phyloP scores from a whole-genome alignment of 2,329 filamentous ascomycete genomes.

The Aspergillus melleus region DNA sequence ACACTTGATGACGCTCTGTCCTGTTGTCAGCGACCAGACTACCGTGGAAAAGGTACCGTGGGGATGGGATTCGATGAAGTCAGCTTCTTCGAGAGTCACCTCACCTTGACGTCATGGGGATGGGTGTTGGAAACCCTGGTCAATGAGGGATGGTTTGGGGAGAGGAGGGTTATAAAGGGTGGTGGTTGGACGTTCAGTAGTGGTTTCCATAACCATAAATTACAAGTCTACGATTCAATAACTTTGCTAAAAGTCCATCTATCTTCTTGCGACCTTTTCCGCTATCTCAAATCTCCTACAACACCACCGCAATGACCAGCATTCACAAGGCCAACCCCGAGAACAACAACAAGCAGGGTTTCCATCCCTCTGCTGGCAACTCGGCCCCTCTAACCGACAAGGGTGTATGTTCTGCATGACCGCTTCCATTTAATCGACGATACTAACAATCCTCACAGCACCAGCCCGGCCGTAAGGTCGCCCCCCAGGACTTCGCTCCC shows the following conservation, averaged over 20 bases:
- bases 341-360: conserved; percentile 11
- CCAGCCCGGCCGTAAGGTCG: conserved; percentile 60
- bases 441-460: conserved; percentile 51
- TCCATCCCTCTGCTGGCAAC: conserved; percentile 2
- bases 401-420: not conserved
- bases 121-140: not conserved
- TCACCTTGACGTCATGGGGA: conserved; percentile 26
- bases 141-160: not conserved
- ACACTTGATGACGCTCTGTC: not conserved
- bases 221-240: not conserved
- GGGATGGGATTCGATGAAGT: conserved; percentile 12
- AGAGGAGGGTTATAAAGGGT: not conserved
- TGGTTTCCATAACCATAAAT: not conserved
- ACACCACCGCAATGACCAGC: conserved; percentile 4
- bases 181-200: not conserved
- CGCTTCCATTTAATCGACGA: no score
- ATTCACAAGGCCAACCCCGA: conserved; percentile 8
- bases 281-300: not conserved
- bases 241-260: not conserved
- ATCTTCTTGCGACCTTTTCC: not conserved
- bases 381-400: conserved; percentile 1
- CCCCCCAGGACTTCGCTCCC: conserved; percentile 55
- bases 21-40: not conserved
- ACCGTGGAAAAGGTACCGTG: not conserved
- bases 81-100: not conserved